phyloP scores from a whole-genome alignment of 1,284 basidiomycete species.

The Heterobasidion parviporum region DNA sequence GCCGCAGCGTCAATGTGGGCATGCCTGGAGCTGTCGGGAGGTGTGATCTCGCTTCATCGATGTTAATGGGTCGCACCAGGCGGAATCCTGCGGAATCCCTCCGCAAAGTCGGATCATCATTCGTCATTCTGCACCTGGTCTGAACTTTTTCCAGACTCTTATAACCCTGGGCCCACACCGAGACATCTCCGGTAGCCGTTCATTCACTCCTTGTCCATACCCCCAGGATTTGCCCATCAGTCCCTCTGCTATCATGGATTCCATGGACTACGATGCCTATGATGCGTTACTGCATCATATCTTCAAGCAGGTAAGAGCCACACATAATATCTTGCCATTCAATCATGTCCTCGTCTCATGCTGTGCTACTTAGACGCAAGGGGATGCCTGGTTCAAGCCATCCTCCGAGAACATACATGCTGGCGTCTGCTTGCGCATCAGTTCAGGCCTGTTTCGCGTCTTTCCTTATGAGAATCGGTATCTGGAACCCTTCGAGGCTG shows the following conservation, averaged over 20 bases:
- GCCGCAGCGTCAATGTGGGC: too few species aligned
- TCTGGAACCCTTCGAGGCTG: constrained; percentile 63
- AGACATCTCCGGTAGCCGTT: too few species aligned
- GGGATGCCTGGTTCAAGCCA: constrained; percentile 71
- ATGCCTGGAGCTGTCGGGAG: too few species aligned
- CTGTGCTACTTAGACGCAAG: constrained; percentile 41
- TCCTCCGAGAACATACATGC: constrained; percentile 63
- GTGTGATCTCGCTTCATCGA: too few species aligned
- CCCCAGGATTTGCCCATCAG: too few species aligned
- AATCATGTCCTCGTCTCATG: neutral
- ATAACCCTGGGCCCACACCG: too few species aligned
- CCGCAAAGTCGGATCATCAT: too few species aligned
- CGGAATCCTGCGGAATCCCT: too few species aligned
- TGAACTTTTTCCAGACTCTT: too few species aligned
- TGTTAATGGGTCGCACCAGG: too few species aligned
- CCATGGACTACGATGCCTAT: constrained; percentile 68
- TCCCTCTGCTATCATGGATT: constrained; percentile 1
- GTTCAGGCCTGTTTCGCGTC: constrained; percentile 51
- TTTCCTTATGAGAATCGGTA: constrained; percentile 59
- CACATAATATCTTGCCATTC: constrained; percentile 12
- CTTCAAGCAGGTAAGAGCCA: constrained; percentile 31
- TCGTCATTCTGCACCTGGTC: too few species aligned
- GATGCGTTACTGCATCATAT: constrained; percentile 66
- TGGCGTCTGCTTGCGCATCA: constrained; percentile 62
- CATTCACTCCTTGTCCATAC: too few species aligned